Conservation (phyloP, 2,329 filamentous ascomycete species). For the Diaporthe citriasiana region DNA sequence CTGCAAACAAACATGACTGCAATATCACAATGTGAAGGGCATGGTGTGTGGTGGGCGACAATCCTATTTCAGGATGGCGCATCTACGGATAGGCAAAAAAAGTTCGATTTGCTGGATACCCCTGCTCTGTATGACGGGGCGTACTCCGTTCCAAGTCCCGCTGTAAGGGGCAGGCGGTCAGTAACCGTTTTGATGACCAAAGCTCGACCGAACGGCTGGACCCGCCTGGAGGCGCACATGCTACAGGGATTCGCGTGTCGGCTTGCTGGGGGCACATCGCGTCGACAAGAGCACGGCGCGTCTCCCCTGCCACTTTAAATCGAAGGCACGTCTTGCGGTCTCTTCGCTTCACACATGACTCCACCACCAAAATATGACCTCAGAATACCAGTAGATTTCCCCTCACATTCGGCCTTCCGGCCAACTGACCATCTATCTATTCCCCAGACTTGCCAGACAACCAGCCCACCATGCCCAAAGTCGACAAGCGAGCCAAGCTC, state of each 20-base stretch:
- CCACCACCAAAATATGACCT: conserved; percentile 37
- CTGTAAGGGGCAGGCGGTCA: conserved; percentile 26
- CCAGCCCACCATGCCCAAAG: conserved; percentile 57
- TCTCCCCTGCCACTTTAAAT: conserved; percentile 43
- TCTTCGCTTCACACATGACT: conserved; percentile 29
- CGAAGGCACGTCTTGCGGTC: conserved; percentile 26
- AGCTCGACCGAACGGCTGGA: conserved; percentile 13
- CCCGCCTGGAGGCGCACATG: not conserved
- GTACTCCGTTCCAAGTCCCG: not conserved
- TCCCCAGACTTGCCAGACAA: conserved; percentile 9
- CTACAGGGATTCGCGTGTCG: conserved; percentile 43
- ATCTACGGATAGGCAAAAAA: conserved; percentile 1
- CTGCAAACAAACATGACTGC: conserved; percentile 56
- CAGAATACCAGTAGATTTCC: conserved; percentile 17
- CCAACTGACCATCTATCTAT: conserved; percentile 14
- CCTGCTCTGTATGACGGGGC: not conserved
- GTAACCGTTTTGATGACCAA: not conserved
- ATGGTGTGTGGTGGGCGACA: conserved; percentile 14
- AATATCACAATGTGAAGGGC: conserved; percentile 1
- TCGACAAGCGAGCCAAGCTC: conserved; percentile 65
- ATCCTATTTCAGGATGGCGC: not conserved
- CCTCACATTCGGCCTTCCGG: conserved; percentile 15
- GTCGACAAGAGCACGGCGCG: conserved; percentile 34
- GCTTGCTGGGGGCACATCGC: conserved; percentile 29
- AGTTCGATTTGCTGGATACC: not conserved